Evolutionary conservation across 2,329 filamentous ascomycete species (phyloP), one percentile per base, ranked within the genome.

Genomic region (Helicocarpus griseus): DNA sequence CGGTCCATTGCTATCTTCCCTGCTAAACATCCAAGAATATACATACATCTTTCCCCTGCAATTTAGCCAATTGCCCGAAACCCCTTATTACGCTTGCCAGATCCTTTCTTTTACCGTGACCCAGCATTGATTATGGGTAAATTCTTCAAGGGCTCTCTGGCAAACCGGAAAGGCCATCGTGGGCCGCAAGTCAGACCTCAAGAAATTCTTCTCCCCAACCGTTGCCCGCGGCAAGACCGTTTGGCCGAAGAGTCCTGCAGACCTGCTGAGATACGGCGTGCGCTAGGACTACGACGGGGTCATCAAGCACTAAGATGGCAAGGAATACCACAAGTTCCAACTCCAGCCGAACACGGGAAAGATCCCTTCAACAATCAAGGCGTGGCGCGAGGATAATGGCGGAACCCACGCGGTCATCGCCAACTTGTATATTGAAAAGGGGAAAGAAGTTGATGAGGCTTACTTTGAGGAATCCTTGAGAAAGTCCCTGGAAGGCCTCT

Each of bases 301-400:
- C 22, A 35, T 58, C 36, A 52, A 46, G 11, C 21, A n/a, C n/a
- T n/a, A 56, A 22, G 45, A 50, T 24, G 51, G 50, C 28, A 14
- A 36, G 19, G 49, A 44, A 43, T 57, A 60, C 50, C 56, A 61
- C 55, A 61, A 61, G 52, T 66, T 56, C 43, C 60, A 64, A 49
- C 44, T 60, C 24, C 63, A 66, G 53, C 59, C 62, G 5, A 63
- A 65, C 48, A 57, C 58, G 22, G 63, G 63, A 22, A 63, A 64
- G 51, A 55, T 64, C 40, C 58, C 62, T 24, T 55, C 55, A 43
- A 53, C 60, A 4, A 56, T 62, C 46, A 56, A 56, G 52, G 24
- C 54, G 9, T 65, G 61, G 61, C 56, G 59, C 36, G 57, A 64
- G 6, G 53, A 57, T 7, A 57, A 63, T 53, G 53, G 55, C 33